Evolutionary conservation across 2,329 filamentous ascomycete species (phyloP).

Genomic region (Cephalotrichum gorgonifer): DNA sequence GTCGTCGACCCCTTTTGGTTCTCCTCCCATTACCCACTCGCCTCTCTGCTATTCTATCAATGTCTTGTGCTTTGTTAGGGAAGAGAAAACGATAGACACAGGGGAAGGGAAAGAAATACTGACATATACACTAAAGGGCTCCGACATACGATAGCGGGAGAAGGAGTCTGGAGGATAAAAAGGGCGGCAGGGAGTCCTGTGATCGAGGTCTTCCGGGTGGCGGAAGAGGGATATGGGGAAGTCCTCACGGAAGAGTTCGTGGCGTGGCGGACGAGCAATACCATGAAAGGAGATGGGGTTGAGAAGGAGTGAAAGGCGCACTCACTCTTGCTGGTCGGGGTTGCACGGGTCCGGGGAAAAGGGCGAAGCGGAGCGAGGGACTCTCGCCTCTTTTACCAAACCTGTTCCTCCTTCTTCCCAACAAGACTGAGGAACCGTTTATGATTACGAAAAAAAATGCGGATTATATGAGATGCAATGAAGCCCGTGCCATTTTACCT

Average conservation of each 20-base stretch:
- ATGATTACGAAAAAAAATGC: too few species aligned
- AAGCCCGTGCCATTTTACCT: too few species aligned
- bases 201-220: constrained; percentile 66
- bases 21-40: background rate
- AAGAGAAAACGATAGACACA: background rate
- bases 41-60: too few species aligned
- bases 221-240: constrained; percentile 63
- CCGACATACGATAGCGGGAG: constrained; percentile 51
- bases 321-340: too few species aligned
- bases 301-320: background rate
- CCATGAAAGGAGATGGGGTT: background rate
- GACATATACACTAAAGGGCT: too few species aligned
- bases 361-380: too few species aligned
- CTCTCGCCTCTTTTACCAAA: too few species aligned
- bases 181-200: constrained; percentile 49
- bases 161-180: constrained; percentile 73
- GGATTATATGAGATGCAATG: too few species aligned
- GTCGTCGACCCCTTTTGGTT: background rate
- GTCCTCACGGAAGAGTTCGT: constrained; percentile 72
- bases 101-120: background rate
- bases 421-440: too few species aligned
- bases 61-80: background rate
- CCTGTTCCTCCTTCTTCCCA: too few species aligned
- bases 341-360: too few species aligned
- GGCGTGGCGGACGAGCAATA: constrained; percentile 53